Percentiles rank a stretch among this genome's conserved stretches.
Evolutionary conservation across 441 rosid genomes (phyloP).

Genomic region (Flueggea neowawraea): DNA sequence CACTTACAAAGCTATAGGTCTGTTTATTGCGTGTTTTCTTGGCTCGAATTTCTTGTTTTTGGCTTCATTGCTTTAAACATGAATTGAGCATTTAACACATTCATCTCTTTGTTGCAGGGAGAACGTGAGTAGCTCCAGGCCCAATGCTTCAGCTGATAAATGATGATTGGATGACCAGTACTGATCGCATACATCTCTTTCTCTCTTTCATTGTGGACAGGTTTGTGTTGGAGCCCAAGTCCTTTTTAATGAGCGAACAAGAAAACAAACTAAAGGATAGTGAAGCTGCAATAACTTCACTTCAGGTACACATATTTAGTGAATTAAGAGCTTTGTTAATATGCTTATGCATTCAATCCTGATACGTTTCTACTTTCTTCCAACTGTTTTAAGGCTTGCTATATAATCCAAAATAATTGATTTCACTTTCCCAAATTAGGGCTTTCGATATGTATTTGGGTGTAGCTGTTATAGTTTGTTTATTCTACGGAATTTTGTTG

Average conservation of each 20-base stretch:
- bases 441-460: no score
- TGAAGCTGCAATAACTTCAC: constrained; percentile 70
- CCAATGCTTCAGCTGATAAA: constrained; percentile 7
- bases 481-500: not conserved
- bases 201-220: constrained; percentile 31
- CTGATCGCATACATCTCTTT: constrained; percentile 14
- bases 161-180: constrained; percentile 12
- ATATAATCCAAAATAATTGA: no score
- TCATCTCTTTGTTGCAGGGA: constrained; percentile 48
- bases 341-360: no score
- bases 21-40: not conserved
- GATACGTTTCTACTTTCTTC: no score
- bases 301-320: constrained; percentile 42
- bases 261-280: constrained; percentile 85
- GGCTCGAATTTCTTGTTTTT: no score
- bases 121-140: constrained; percentile 68
- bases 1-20: constrained; percentile 85
- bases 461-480: no score
- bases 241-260: constrained; percentile 61
- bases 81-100: not conserved
- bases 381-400: no score
- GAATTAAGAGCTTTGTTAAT: no score
- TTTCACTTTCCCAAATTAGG: no score
- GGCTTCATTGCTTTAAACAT: not conserved
- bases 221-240: constrained; percentile 82